Base-by-base conservation (phyloP, 2,329 filamentous ascomycete genomes). In the Decorospora gaudefroyi region DNA sequence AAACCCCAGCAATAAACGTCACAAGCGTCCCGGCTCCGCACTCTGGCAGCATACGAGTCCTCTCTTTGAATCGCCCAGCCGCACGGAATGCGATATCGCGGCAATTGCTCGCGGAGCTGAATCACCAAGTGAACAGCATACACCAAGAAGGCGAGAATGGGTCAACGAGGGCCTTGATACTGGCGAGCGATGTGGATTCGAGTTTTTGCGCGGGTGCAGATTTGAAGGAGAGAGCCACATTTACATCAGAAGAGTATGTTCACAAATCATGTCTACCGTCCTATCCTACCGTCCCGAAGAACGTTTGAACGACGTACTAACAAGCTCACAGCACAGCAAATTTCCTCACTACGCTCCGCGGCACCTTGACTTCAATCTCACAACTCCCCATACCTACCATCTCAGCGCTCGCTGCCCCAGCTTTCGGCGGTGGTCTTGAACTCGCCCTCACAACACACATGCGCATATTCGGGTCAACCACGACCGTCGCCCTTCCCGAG, bases 121-220 rank as follows among this genome's bases (percentile, higher is more conserved):
- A 81, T 36, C 77, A 80, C 28, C 82, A 96, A 63, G 78, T 97
- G 42, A 81, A 89, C 59, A 79, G 80, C 49, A 79, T 97, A 31
- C 82, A 86, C 42, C 74, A 73, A 6, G 81, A 85, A 61, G 74
- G 74, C 3, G 77, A 76, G 4, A 72, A 71, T 16, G 81, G 80
- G 3, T 71, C 76, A 21, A 96, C 91, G 11, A 77, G 93, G 54
- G 92, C 88, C 2, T 70, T 99, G 57, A 82, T 99, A 27, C 61
- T 99, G 11, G 87, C 89, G 8, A 95, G 88, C 64, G 88, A 89
- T 27, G 80, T 89, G n/a, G 89, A 96, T 59, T 78, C 82, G 16
- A 87, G 85, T 61, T 99, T 99, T 71, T 99, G 93, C 71, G 90
- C 93, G 0, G 93, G 93, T 25, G 93, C 93, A 3, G 93, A 99